Conservation (phyloP, 1,284 basidiomycete species). For the Leucoagaricus sp. region DNA sequence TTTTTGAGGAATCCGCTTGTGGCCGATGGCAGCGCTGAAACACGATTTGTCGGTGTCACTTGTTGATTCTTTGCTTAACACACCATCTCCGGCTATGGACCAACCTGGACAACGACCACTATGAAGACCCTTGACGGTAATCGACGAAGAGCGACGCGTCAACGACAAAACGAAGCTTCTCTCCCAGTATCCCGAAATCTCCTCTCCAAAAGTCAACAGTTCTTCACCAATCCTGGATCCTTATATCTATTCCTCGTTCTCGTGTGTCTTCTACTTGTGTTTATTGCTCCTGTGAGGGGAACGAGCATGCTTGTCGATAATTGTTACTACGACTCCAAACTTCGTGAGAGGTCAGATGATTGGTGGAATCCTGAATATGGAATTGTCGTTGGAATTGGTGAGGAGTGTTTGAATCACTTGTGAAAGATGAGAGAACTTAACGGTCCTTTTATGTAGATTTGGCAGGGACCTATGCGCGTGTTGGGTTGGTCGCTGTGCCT, state of each 20-base stretch:
- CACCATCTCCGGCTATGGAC: no score
- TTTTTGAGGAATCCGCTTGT: no score
- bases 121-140: no score
- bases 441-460: neutral
- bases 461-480: neutral
- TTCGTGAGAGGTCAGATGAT: neutral
- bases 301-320: neutral
- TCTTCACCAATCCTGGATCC: no score
- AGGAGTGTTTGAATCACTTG: neutral
- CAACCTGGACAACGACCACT: no score
- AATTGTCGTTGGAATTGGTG: conserved; percentile 33
- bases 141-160: no score
- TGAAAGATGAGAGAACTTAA: neutral
- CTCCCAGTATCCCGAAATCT: no score
- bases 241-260: neutral
- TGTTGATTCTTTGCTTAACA: no score
- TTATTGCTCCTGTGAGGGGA: neutral
- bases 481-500: neutral
- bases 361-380: conserved; percentile 23
- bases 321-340: neutral
- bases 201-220: no score
- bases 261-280: neutral
- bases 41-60: no score
- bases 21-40: no score
- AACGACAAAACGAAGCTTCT: no score